Evolutionary conservation across 2,329 filamentous ascomycete genomes (phyloP).

Genomic region (Aspergillus fischeri): DNA sequence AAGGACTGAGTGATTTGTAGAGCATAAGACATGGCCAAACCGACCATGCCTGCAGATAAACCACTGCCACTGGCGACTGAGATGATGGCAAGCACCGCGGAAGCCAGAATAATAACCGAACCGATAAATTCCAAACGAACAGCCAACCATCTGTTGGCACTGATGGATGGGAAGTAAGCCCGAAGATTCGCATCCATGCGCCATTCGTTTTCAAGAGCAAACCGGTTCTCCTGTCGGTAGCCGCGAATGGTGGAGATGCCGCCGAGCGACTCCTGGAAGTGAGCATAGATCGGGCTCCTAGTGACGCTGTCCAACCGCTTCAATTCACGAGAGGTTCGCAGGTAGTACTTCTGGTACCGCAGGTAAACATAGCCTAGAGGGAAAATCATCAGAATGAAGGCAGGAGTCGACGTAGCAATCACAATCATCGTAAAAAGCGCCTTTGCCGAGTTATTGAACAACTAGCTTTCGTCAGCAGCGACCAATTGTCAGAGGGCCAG

Average conservation of each 20-base stretch:
- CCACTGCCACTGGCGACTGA: conserved; percentile 66
- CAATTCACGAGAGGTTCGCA: conserved; percentile 90
- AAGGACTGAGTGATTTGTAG: conserved; percentile 94
- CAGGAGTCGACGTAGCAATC: conserved; percentile 75
- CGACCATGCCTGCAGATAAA: conserved; percentile 71
- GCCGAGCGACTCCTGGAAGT: conserved; percentile 95
- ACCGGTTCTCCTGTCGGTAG: conserved; percentile 82
- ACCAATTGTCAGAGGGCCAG: background rate
- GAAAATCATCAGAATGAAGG: conserved; percentile 74
- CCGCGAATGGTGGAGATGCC: conserved; percentile 94
- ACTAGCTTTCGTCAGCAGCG: conserved; percentile 26
- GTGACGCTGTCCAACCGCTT: conserved; percentile 95
- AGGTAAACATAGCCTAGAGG: conserved; percentile 79
- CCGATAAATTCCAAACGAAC: conserved; percentile 94
- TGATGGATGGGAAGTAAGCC: conserved; percentile 94
- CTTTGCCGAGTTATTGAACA: conserved; percentile 71
- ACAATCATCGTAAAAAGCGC: conserved; percentile 81
- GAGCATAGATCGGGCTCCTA: conserved; percentile 92
- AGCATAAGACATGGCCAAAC: conserved; percentile 94
- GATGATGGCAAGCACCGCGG: conserved; percentile 77
- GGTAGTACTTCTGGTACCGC: conserved; percentile 94
- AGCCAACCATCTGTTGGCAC: conserved; percentile 89
- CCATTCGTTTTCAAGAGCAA: conserved; percentile 94
- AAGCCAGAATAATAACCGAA: conserved; percentile 83
- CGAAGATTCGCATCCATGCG: conserved; percentile 90